Base-by-base conservation (phyloP, 768 basidiomycete species). In the Mycena leptocephala region DNA sequence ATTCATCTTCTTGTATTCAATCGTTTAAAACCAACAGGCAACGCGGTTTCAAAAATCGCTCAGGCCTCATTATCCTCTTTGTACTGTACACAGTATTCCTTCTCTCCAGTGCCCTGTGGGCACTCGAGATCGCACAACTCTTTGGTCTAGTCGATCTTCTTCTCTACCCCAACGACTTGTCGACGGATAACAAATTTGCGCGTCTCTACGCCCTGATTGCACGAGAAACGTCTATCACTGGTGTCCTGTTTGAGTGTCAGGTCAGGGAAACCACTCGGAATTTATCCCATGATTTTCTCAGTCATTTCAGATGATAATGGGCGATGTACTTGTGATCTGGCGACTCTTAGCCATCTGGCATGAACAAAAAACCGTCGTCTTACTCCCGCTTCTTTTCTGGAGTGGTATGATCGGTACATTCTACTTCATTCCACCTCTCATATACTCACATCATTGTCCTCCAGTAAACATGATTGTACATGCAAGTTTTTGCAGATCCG, bases 141-240 rank as follows among this genome's bases (percentile, higher is more conserved):
- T 63, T 63, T 63, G 61, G 61, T 39, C 61, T 63, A 63, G 61
- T 63, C 35, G 61, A 41, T 39, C 61, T 63, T 39, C 61, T 63
- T 63, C 61, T 63, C 61, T 63, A 63, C 37, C 61, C 61, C 61
- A 63, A 63, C 37, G 61, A 63, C 39, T 41, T 63, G 61, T 63
- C 61, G 24, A 63, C 61, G 37, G 61, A 63, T 63, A 16, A 41
- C 61, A 63, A 63, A 63, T 63, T 63, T 63, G 61, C 61, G 61
- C 61, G 24, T 26, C 26, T 63, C 61, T 63, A 63, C 28, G 61
- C 61, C 61, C 61, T 63, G 61, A 28, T 63, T 63, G 61, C 61
- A 26, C 61, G 61, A 28, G 61, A 63, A 63, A 63, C 61, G 37
- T 63, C 61, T 63, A 63, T 63, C 37, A 63, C 61, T 63, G 61